Evolutionary conservation across 176 grass and related monocot species (phyloP).

Genomic region (Poa annua): DNA sequence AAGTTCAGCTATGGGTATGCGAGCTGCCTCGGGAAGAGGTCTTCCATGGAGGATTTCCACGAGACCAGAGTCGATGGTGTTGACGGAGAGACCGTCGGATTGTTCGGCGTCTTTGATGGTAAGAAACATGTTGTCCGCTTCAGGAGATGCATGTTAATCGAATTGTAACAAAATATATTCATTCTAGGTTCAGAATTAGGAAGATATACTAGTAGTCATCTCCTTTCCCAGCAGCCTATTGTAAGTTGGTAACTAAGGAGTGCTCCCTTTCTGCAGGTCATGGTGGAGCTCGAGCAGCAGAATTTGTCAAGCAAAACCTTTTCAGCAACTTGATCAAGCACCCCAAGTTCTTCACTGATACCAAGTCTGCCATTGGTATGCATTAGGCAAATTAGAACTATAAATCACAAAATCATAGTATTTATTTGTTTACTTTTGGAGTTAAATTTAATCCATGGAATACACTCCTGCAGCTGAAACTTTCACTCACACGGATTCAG

Average conservation of each 20-base stretch:
- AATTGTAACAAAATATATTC: neutral
- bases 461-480: slow-evolving; percentile 64
- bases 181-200: neutral
- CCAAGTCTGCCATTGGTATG: slow-evolving; percentile 84
- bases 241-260: neutral
- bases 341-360: slow-evolving; percentile 80
- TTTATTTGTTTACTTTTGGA: no score
- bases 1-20: slow-evolving; percentile 90
- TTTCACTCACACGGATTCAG: slow-evolving; percentile 80
- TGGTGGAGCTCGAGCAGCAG: slow-evolving; percentile 82
- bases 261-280: slow-evolving; percentile 53
- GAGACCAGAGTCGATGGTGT: slow-evolving; percentile 81
- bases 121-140: slow-evolving; percentile 16
- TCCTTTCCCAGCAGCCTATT: neutral
- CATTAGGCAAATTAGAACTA: no score
- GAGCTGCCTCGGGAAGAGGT: slow-evolving; percentile 74
- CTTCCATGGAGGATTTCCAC: slow-evolving; percentile 88
- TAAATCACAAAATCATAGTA: no score
- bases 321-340: slow-evolving; percentile 87
- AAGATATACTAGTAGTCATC: no score
- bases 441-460: slow-evolving; percentile 13
- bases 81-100: slow-evolving; percentile 73
- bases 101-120: slow-evolving; percentile 94
- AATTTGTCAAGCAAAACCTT: slow-evolving; percentile 84
- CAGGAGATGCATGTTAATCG: neutral